Conservation (phyloP, 805 yeast genomes). For the Wickerhamiella occidentalis region DNA sequence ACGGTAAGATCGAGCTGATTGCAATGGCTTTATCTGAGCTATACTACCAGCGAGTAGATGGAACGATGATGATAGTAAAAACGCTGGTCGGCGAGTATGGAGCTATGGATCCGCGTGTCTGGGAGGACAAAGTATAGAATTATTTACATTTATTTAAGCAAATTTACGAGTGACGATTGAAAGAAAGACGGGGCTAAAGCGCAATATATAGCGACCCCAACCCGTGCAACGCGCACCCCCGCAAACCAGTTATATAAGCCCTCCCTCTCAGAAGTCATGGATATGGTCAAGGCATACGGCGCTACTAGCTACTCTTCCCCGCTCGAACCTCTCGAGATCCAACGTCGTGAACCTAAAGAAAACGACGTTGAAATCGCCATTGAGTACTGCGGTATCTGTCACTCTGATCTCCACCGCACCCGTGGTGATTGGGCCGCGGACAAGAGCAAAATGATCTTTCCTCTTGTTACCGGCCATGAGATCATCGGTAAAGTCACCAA, state of each 20-base stretch:
- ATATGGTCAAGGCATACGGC: slow-evolving; percentile 8
- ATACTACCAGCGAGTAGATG: slow-evolving; percentile 2
- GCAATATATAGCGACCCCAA: too few species aligned
- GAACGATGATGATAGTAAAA: not conserved
- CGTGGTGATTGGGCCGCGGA: slow-evolving; percentile 40
- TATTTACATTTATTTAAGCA: too few species aligned
- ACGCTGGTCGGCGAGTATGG: slow-evolving; percentile 1
- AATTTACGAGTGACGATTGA: too few species aligned
- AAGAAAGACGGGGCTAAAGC: too few species aligned
- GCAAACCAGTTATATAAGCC: too few species aligned
- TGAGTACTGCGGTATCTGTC: slow-evolving; percentile 35
- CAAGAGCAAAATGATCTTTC: slow-evolving; percentile 19
- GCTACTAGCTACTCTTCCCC: not conserved
- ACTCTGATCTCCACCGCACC: slow-evolving; percentile 44
- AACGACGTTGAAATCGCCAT: slow-evolving; percentile 28
- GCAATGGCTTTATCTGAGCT: not conserved
- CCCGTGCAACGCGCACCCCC: too few species aligned
- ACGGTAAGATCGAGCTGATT: not conserved
- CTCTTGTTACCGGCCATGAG: slow-evolving; percentile 41
- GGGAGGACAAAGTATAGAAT: not conserved
- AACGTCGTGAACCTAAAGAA: slow-evolving; percentile 17
- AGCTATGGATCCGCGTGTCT: not conserved
- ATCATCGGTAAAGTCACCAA: slow-evolving; percentile 29
- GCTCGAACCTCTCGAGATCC: slow-evolving; percentile 9
- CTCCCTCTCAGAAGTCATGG: not conserved